Evolutionary conservation across 495 filamentous ascomycete genomes (phyloP), one percentile per base, ranked within the genome.

Genomic region (Paragyromitra xinjiangensis): DNA sequence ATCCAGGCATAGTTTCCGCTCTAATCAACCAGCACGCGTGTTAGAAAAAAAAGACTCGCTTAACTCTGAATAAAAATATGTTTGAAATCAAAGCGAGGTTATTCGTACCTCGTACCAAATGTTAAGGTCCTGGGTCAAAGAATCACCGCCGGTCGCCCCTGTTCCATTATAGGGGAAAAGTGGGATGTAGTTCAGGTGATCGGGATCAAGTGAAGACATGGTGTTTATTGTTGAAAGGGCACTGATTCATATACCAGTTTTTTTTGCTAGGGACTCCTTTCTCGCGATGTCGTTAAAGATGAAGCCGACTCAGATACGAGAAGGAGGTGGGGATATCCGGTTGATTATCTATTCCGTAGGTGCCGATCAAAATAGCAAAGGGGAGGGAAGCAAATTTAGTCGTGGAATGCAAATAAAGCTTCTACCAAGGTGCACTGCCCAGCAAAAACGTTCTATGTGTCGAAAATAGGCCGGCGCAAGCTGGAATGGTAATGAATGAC

Each of bases 1-100:
- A 98, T 90, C 93, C 93, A 99, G 26, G 93, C 92, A 71, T 97
- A 94, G 85, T 98, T 93, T 75, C 95, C 95, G 69, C 89, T 86
- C 91, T 97, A 81, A 59, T 12, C 37, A 29, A 19, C 11, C 40
- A 34, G 22, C 45, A 24, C 63, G 16, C 16, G 67, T 16, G 69
- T 80, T 22, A 81, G 74, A 64, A 59, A 22, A 22, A 22, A 26
- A 26, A 34, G 22, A 6, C 6, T 63, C 8, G 4, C 45, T 3
- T 40, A 12, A 40, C 26, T 64, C 34, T 26, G 55, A 56, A 40
- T 11, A 34, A 8, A 48, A 58, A 64, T 14, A 48, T 11, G n/a
- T 56, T n/a, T 50, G 29, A 65, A 40, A 39, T n/a, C 40, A 8
- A 24, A 48, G 45, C 7, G 22, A 16, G 42, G 62, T 58, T 53